Percentiles rank a stretch among this genome's conserved stretches.
Evolutionary conservation across 805 yeast genomes (phyloP).

Genomic region (Pichia exigua): DNA sequence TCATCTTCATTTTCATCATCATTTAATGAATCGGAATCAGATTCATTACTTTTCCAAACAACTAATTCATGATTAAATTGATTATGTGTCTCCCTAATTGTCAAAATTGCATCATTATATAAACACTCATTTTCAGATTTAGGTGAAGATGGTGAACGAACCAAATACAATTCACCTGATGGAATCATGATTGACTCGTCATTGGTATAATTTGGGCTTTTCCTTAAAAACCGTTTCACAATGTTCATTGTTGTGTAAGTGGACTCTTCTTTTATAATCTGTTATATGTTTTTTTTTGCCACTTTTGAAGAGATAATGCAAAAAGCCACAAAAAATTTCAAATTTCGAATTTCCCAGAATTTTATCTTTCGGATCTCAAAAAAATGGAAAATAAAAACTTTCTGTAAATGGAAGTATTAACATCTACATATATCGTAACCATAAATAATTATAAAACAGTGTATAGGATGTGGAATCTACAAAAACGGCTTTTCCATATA

Average conservation of each 20-base stretch:
- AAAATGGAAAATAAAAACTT: no score
- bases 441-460: no score
- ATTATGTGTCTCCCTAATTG: conserved; percentile 59
- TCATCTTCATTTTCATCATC: conserved; percentile 45
- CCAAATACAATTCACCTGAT: conserved; percentile 68
- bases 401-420: no score
- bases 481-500: background rate
- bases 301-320: background rate
- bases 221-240: conserved; percentile 44
- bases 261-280: background rate
- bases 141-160: conserved; percentile 72
- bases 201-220: conserved; percentile 31
- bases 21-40: conserved; percentile 43
- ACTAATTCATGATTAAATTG: conserved; percentile 59
- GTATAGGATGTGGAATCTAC: background rate
- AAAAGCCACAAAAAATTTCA: background rate
- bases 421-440: no score
- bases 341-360: background rate
- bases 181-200: conserved; percentile 65
- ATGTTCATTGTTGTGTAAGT: conserved; percentile 57
- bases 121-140: conserved; percentile 81
- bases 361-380: no score
- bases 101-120: conserved; percentile 70
- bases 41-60: conserved; percentile 60
- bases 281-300: background rate